A percentile compares a stretch with the other conserved stretches of the same genome.
phyloP scores from a whole-genome alignment of 805 yeast genomes.

The Ogataea ramenticola region DNA sequence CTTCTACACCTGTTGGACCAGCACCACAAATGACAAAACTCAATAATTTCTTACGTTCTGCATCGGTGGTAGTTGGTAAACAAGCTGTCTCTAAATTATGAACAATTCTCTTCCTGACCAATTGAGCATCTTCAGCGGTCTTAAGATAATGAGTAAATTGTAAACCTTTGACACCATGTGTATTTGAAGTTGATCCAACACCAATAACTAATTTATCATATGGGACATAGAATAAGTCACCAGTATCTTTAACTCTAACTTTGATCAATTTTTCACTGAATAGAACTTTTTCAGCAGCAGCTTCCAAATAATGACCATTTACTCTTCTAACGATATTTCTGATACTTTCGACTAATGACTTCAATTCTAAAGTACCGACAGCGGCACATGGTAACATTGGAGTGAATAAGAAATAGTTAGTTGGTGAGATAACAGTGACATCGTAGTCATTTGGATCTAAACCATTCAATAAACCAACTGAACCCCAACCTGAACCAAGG shows the following conservation, averaged over 20 bases:
- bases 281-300: constrained; percentile 51
- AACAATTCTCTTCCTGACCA: constrained; percentile 47
- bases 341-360: constrained; percentile 57
- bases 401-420: constrained; percentile 62
- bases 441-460: constrained; percentile 50
- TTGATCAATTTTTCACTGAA: constrained; percentile 51
- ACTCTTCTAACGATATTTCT: constrained; percentile 45
- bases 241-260: constrained; percentile 38
- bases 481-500: constrained; percentile 69
- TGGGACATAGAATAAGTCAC: constrained; percentile 50
- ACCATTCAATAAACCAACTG: constrained; percentile 49
- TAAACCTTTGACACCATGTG: constrained; percentile 67
- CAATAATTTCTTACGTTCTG: constrained; percentile 51
- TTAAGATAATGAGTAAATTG: constrained; percentile 54
- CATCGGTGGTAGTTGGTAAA: constrained; percentile 57
- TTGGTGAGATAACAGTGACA: constrained; percentile 61
- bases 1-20: constrained; percentile 71
- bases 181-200: constrained; percentile 61
- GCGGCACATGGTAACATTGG: constrained; percentile 67
- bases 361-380: constrained; percentile 61
- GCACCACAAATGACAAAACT: constrained; percentile 69
- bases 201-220: constrained; percentile 64
- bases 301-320: constrained; percentile 57
- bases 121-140: constrained; percentile 59
- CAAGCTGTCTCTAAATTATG: constrained; percentile 54